Conservation (phyloP, 495 filamentous ascomycete species). For the Lichina pygmaea region DNA sequence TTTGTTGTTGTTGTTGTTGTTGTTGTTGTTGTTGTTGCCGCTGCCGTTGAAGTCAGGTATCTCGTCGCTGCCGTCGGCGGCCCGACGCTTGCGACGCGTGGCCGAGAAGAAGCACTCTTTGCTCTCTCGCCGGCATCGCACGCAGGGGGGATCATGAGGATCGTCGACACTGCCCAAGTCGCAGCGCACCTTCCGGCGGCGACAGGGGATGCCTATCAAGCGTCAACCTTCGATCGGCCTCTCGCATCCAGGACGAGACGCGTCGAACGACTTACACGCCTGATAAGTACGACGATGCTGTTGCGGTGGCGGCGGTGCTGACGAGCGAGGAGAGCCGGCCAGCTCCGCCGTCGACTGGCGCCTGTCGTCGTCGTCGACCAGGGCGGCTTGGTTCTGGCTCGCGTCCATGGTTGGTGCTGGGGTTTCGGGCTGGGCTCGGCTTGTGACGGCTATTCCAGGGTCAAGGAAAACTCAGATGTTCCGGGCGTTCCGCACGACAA, state of each 20-base stretch:
- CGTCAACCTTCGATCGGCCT: neutral
- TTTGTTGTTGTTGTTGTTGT: constrained; percentile 6
- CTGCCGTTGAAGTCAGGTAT: constrained; percentile 3
- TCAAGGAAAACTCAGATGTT: too few relatives aligned
- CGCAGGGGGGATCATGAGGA: constrained; percentile 79
- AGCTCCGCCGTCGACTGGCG: neutral
- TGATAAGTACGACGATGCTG: neutral
- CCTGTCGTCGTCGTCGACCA: neutral
- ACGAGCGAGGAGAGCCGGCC: neutral
- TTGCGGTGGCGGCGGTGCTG: neutral
- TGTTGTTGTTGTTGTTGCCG: constrained; percentile 4
- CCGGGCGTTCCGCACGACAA: too few relatives aligned
- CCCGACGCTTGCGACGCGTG: constrained; percentile 78
- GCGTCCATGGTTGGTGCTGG: neutral
- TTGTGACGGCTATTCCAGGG: neutral
- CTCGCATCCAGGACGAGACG: neutral
- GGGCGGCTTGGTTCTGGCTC: neutral
- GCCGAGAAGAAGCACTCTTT: constrained; percentile 94
- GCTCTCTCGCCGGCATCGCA: constrained; percentile 72
- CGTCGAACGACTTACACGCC: neutral
- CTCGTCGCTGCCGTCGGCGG: constrained; percentile 27
- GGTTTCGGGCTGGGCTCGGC: neutral
- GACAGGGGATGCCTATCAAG: constrained; percentile 43
- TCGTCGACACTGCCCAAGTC: constrained; percentile 87
- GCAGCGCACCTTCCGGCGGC: constrained; percentile 77